phyloP scores from a whole-genome alignment of 2,329 filamentous ascomycete genomes.

The Botrytis aclada region DNA sequence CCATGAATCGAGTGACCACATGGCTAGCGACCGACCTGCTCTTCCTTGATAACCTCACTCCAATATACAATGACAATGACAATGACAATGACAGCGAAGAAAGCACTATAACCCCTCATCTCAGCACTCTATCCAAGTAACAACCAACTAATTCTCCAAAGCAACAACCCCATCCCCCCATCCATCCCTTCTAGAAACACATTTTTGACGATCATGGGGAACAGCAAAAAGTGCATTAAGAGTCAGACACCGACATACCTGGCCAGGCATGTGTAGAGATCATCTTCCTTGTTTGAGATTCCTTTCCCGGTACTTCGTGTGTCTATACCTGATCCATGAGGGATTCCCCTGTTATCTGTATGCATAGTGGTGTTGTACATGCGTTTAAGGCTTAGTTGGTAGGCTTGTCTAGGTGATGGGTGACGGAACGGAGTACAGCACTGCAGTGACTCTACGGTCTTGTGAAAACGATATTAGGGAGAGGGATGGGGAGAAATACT shows the following conservation, averaged over 20 bases:
- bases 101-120: constrained; percentile 38
- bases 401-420: background rate
- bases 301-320: background rate
- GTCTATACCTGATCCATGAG: background rate
- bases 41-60: background rate
- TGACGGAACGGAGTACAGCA: background rate
- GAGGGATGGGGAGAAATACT: background rate
- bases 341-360: background rate
- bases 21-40: background rate
- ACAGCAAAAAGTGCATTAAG: background rate
- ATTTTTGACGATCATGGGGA: background rate
- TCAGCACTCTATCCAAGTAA: background rate
- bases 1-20: background rate
- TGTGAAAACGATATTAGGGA: background rate
- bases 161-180: background rate
- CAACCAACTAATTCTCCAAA: background rate
- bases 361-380: constrained; percentile 5
- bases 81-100: background rate
- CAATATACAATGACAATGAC: background rate
- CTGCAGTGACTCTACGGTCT: background rate
- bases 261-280: background rate
- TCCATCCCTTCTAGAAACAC: background rate
- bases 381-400: background rate
- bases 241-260: background rate
- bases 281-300: background rate